These are phyloP conservation scores for Poa annua DNA, from an alignment of 176 grass and related monocot species.

Conservation along the genomic window DNA sequence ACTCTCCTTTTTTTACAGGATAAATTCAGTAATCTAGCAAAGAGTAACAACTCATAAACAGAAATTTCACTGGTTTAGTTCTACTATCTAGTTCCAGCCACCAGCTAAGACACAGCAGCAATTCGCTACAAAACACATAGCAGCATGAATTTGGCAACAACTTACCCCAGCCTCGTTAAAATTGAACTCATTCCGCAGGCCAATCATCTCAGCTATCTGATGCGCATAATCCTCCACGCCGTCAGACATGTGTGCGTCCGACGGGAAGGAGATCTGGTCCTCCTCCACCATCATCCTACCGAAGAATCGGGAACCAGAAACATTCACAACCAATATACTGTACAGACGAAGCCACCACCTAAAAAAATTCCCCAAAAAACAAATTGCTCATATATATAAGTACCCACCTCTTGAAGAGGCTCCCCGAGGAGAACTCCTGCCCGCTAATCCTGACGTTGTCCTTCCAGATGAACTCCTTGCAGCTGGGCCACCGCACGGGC, in stretches of 20 bases:
- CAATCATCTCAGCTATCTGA: constrained; percentile 98
- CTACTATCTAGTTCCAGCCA: constrained; percentile 15
- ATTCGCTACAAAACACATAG: neutral
- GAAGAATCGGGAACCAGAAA: constrained; percentile 37
- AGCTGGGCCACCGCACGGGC: constrained; percentile 88
- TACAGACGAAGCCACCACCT: constrained; percentile 8
- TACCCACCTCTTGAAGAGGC: constrained; percentile 84
- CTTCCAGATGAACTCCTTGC: constrained; percentile 98
- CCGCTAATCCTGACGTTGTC: constrained; percentile 96
- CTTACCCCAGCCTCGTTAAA: constrained; percentile 96
- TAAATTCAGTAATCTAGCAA: neutral
- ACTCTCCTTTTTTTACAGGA: neutral
- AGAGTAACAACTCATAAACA: constrained; percentile 11
- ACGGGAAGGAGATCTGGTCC: constrained; percentile 96
- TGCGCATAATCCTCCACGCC: constrained; percentile 96
- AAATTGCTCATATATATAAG: neutral
- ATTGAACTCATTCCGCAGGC: constrained; percentile 89
- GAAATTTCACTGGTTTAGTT: constrained; percentile 25
- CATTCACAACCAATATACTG: constrained; percentile 26
- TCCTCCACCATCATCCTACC: constrained; percentile 99
- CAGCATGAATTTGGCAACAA: constrained; percentile 8
- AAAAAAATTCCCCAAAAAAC: constrained; percentile 1
- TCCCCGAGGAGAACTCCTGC: constrained; percentile 96
- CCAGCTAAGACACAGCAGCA: constrained; percentile 2
- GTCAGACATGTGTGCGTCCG: constrained; percentile 83